Evolutionary conservation across 2,329 filamentous ascomycete species (phyloP), one percentile per base, ranked within the genome.

Genomic region (Clonostachys chloroleuca): DNA sequence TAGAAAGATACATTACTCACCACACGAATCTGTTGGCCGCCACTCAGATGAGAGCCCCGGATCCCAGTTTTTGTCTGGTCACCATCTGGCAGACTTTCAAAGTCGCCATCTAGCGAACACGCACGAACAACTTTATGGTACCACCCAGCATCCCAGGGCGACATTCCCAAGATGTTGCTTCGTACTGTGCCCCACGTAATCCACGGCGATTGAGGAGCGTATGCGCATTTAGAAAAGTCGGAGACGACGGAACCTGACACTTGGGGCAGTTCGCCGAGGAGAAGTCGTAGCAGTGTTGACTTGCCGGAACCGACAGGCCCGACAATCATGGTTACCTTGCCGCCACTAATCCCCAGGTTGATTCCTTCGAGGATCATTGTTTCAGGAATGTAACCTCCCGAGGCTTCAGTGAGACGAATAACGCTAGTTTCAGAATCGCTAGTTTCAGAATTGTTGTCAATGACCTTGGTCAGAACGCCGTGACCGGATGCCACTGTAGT

Each of bases 1-100:
- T 10, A 30, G 24, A 30, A 30, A 30, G 24, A 10, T 40, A 6
- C 10, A 12, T 34, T 33, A 59, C 63, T 48, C 55, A 70, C 67
- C 20, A 72, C 56, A 35, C 70, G 59, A 30, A 70, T 66, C 39
- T 61, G 68, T 47, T 75, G 72, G 2, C 72, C 72, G 36, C 72
- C 72, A 39, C 70, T 73, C 2, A 75, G 52, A 6, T 58, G 62
- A 10, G 70, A 57, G 3, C 72, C 72, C 7, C 63, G 60, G n/a
- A 61, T 67, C 5, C 72, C 70, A 45, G 73, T 61, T 13, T 62
- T 49, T 0, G 67, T 70, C 5, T 59, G 48, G 45, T 66, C 64
- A 6, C 64, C 58, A 34, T 60, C 53, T 6, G 62, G 52, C 42
- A 70, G 55, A 4, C 47, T 44, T 1, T 54, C 42, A 7, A 71